A percentile compares a stretch with the other conserved stretches of the same genome.
Evolutionary conservation across 1,139 yeast genomes (phyloP).

Genomic region (Kurtzmaniella quercitrusa): DNA sequence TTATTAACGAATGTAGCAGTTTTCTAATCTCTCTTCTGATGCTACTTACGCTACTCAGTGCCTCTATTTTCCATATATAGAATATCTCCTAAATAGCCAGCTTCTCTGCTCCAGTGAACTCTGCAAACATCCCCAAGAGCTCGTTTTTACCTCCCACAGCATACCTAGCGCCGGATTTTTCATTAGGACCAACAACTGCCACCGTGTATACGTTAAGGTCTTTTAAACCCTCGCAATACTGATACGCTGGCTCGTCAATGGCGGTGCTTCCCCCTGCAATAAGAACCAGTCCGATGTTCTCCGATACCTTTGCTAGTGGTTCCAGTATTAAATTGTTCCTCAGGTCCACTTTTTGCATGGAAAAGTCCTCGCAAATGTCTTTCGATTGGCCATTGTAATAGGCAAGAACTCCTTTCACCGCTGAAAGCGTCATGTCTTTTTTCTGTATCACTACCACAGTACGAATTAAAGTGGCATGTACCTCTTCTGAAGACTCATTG

Average conservation of each 20-base stretch:
- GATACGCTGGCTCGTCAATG: slow-evolving; percentile 66
- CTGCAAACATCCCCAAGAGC: slow-evolving; percentile 49
- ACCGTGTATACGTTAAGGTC: slow-evolving; percentile 50
- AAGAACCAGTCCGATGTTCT: slow-evolving; percentile 36
- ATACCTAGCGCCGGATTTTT: slow-evolving; percentile 60
- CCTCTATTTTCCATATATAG: no score
- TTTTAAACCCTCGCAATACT: slow-evolving; percentile 47
- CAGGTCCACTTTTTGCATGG: slow-evolving; percentile 15
- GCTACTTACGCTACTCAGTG: no score
- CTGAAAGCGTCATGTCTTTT: slow-evolving; percentile 47
- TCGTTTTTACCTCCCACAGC: slow-evolving; percentile 78
- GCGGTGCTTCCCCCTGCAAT: slow-evolving; percentile 70
- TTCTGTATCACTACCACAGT: slow-evolving; percentile 67
- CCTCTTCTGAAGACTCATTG: slow-evolving; percentile 63
- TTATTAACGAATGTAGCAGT: no score
- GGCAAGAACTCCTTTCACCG: slow-evolving; percentile 45
- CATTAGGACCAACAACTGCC: slow-evolving; percentile 44
- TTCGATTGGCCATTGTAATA: slow-evolving; percentile 18
- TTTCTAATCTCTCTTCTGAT: no score
- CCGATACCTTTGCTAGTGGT: neutral
- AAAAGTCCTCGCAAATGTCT: slow-evolving; percentile 16
- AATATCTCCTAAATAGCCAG: neutral
- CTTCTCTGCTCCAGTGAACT: slow-evolving; percentile 1
- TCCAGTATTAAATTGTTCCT: slow-evolving; percentile 1
- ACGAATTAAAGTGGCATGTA: slow-evolving; percentile 75